Evolutionary conservation across 1,284 basidiomycete species (phyloP).

Genomic region (Ceratobasidium sp.): DNA sequence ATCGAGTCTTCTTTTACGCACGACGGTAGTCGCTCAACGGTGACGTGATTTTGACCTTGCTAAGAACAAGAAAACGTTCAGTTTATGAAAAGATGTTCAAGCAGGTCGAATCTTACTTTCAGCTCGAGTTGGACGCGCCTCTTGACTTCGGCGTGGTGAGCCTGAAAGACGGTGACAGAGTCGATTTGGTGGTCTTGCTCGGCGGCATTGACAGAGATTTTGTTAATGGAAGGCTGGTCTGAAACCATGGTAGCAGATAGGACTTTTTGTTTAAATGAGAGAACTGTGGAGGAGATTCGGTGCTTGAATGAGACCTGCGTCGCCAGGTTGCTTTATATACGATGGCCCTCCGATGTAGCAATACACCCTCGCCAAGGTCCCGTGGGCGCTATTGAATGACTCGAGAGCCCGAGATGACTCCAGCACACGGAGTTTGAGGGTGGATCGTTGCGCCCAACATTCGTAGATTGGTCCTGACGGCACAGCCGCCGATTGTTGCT

Average conservation of each 20-base stretch:
- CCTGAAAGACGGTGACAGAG: slow-evolving; percentile 20
- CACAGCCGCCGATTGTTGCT: no score
- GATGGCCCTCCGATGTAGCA: no score
- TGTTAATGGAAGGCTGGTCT: slow-evolving; percentile 6
- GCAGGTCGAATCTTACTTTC: background rate
- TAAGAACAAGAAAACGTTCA: slow-evolving; percentile 1
- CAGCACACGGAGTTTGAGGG: no score
- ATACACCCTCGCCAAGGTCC: no score
- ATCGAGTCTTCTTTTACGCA: slow-evolving; percentile 52
- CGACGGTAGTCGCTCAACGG: slow-evolving; percentile 50
- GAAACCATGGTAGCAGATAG: slow-evolving; percentile 2
- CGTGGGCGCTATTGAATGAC: no score
- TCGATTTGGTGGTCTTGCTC: slow-evolving; percentile 22
- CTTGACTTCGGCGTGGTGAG: slow-evolving; percentile 19
- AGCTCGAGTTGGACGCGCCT: slow-evolving; percentile 8
- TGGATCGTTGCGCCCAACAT: no score
- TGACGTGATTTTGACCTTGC: slow-evolving; percentile 52
- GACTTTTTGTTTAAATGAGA: no score
- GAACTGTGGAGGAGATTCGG: no score
- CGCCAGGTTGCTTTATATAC: no score
- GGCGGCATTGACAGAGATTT: background rate
- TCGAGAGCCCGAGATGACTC: no score
- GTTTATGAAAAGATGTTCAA: background rate
- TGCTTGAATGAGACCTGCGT: no score
- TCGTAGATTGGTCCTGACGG: no score